Base-by-base conservation (phyloP, 352 stramenopile species). In the Globisporangium emineosum region DNA sequence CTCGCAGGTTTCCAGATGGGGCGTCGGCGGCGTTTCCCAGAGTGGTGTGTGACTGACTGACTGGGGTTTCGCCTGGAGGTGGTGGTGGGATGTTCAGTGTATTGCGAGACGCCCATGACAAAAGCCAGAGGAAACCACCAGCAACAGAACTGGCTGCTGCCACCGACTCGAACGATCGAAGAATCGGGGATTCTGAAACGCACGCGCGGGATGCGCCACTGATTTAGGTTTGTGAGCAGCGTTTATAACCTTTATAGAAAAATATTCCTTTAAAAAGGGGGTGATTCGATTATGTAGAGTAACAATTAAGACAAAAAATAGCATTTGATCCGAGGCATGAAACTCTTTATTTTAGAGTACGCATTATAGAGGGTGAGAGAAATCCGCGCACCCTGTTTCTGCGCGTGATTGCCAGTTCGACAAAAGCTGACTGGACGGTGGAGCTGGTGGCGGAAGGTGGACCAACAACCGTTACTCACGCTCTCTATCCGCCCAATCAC, bases 1-100 rank as follows among this genome's bases (percentile, higher is more conserved):
- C 4, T 12, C 9, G 27, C 17, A 2, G 7, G 2, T 57, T 30
- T 43, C 7, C 30, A 27, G 21, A 29, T 57, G 52, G 51, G 10
- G 52, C 52, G 52, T 27, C 52, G 30, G 52, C 52, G 52, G 52
- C 52, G 52, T 57, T 57, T 57, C 52, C 52, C 52, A 57, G 52
- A 57, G 29, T 57, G 51, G 15, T 29, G 27, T 25, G n/a, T n/a
- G n/a, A 17, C 21, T 25, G 12, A 8, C 43, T 27, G 19, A 12
- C 19, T 10, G n/a, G 42, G 42, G 13, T 49, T 49, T 49, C 42
- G 25, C 3, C 45, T 52, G n/a, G 7, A 15, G 45, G 5, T 19
- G 45, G 27, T 35, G 17, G 12, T 32, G 49, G 9, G 15, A n/a
- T n/a, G n/a, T n/a, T n/a, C n/a, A n/a, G n/a, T n/a, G n/a, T n/a